These are phyloP conservation scores for Smallanthus sonchifolius DNA, from an alignment of 129 eudicot genomes.

Conservation along the genomic window DNA sequence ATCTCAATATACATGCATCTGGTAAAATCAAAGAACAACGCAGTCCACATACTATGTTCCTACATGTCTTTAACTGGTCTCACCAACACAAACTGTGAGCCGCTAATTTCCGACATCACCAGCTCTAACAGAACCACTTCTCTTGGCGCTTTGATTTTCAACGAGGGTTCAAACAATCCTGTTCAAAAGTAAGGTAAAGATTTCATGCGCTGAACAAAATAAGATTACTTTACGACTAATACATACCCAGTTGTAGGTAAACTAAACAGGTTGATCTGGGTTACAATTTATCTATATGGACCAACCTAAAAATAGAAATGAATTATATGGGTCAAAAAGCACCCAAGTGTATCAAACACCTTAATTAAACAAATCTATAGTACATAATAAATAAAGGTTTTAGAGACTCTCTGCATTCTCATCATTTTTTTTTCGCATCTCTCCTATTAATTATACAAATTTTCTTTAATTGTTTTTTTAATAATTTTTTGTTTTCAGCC, in stretches of 20 bases:
- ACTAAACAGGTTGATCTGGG: background rate
- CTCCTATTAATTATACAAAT: no score
- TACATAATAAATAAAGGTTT: no score
- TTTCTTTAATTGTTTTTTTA: no score
- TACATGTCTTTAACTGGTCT: slow-evolving; percentile 39
- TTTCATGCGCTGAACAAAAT: background rate
- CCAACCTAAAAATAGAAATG: background rate
- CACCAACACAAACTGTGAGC: slow-evolving; percentile 61
- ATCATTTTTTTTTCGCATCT: no score
- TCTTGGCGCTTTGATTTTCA: slow-evolving; percentile 46
- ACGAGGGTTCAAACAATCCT: slow-evolving; percentile 71
- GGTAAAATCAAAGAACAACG: slow-evolving; percentile 7
- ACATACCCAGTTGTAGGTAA: background rate
- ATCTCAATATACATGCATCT: background rate
- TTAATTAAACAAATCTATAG: no score
- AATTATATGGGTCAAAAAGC: background rate
- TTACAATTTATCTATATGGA: background rate
- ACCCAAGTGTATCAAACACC: background rate
- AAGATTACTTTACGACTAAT: no score
- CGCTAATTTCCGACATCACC: slow-evolving; percentile 55
- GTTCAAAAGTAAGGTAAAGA: slow-evolving; percentile 19
- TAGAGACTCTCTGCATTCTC: no score
- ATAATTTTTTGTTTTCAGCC: no score
- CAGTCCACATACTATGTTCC: background rate
- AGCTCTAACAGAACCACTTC: slow-evolving; percentile 70